Conservation (phyloP, 2,329 filamentous ascomycete species). For the Aspergillus quadricinctus region DNA sequence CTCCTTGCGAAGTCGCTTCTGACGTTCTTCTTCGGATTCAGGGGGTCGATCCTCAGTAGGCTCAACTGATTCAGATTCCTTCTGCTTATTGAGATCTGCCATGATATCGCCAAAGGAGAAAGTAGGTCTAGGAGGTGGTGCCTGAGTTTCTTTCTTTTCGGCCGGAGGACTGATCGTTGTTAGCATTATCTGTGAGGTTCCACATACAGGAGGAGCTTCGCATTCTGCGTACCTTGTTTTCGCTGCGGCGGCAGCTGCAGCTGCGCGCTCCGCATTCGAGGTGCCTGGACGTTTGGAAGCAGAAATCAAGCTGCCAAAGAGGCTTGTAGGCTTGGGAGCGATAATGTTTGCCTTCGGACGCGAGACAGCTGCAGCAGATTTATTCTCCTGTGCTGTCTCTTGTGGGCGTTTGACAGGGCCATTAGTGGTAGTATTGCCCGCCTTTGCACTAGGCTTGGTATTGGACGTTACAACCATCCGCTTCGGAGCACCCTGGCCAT, state of each 20-base stretch:
- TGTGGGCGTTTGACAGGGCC: constrained; percentile 25
- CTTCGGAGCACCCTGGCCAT: constrained; percentile 35
- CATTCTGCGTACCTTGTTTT: constrained; percentile 30
- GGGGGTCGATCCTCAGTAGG: constrained; percentile 49
- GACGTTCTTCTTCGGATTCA: constrained; percentile 57
- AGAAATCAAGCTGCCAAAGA: constrained; percentile 45
- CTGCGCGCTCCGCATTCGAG: constrained; percentile 46
- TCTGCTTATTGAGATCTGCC: constrained; percentile 53
- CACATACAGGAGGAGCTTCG: not conserved
- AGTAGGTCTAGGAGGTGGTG: constrained; percentile 34
- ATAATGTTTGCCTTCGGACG: constrained; percentile 38
- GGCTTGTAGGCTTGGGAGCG: constrained; percentile 41
- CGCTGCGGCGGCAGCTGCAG: constrained; percentile 36
- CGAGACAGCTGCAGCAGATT: constrained; percentile 22
- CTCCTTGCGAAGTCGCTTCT: constrained; percentile 58
- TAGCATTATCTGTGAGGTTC: constrained; percentile 8
- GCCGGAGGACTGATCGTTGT: constrained; percentile 24
- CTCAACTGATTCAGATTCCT: constrained; percentile 50
- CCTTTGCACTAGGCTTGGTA: constrained; percentile 29
- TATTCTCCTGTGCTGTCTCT: constrained; percentile 25
- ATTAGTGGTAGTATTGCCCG: constrained; percentile 18
- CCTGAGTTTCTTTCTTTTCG: constrained; percentile 34
- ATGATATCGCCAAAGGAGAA: constrained; percentile 49
- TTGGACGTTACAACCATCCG: constrained; percentile 32
- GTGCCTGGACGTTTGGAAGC: constrained; percentile 49